Evolutionary conservation across 257 asterid species (phyloP).

Genomic region (Solanum medicagineum): DNA sequence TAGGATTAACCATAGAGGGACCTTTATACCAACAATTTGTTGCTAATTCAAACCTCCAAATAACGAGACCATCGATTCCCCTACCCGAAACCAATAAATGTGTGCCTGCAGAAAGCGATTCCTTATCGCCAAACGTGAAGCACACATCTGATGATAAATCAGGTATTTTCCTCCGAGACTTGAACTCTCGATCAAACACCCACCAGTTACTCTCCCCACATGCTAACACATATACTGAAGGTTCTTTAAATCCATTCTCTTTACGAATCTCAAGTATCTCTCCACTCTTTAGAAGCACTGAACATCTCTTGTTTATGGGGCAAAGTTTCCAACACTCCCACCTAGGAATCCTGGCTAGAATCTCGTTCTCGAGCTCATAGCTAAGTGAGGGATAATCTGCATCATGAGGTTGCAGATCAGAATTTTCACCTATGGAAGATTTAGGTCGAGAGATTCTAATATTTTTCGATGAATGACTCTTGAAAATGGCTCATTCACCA

Average conservation of each 20-base stretch:
- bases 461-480: neutral
- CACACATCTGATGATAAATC: slow-evolving; percentile 46
- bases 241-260: slow-evolving; percentile 32
- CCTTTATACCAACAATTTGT: slow-evolving; percentile 50
- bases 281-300: slow-evolving; percentile 31
- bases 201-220: slow-evolving; percentile 66
- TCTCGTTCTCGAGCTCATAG: slow-evolving; percentile 43
- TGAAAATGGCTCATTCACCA: slow-evolving; percentile 4
- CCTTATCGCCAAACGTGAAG: slow-evolving; percentile 55
- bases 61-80: slow-evolving; percentile 54
- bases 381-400: slow-evolving; percentile 71
- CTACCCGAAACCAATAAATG: slow-evolving; percentile 56
- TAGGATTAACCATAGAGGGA: slow-evolving; percentile 25
- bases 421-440: neutral
- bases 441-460: slow-evolving; percentile 8
- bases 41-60: slow-evolving; percentile 59
- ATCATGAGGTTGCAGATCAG: slow-evolving; percentile 52
- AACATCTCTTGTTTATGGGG: slow-evolving; percentile 43
- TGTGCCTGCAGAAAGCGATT: slow-evolving; percentile 58
- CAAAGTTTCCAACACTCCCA: slow-evolving; percentile 52
- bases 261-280: slow-evolving; percentile 45
- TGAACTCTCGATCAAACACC: slow-evolving; percentile 49
- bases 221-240: slow-evolving; percentile 59
- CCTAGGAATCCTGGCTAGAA: slow-evolving; percentile 58
- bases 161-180: slow-evolving; percentile 42